phyloP scores from a whole-genome alignment of 257 asterid species.

The Cordia subcordata region DNA sequence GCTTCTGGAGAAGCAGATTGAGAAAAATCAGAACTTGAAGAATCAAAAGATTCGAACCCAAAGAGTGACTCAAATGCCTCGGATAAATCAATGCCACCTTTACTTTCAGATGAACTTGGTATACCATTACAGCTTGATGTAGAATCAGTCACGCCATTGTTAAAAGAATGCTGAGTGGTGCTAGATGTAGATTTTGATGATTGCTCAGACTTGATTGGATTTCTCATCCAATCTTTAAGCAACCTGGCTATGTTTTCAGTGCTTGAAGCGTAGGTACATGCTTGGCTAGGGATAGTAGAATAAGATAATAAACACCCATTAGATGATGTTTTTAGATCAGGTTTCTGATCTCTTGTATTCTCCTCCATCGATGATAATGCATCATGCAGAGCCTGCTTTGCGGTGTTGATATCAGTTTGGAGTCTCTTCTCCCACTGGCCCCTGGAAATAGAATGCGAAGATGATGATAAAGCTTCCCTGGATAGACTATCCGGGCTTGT shows the following conservation, averaged over 20 bases:
- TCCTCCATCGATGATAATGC: conserved; percentile 62
- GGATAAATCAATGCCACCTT: conserved; percentile 31
- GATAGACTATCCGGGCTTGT: conserved; percentile 14
- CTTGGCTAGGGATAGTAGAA: conserved; percentile 7
- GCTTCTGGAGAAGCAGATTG: conserved; percentile 43
- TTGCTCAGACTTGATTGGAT: conserved; percentile 18
- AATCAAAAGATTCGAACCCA: conserved; percentile 51
- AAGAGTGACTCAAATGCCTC: conserved; percentile 54
- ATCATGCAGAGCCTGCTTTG: conserved; percentile 84
- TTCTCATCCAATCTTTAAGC: conserved; percentile 60
- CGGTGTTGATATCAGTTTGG: conserved; percentile 69
- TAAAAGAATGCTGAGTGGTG: conserved; percentile 37
- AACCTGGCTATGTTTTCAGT: conserved; percentile 73
- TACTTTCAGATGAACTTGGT: conserved; percentile 25
- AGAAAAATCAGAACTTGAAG: conserved; percentile 45
- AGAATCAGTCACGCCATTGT: conserved; percentile 15
- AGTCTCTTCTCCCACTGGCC: conserved; percentile 96
- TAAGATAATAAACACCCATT: too few species aligned
- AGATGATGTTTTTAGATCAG: conserved; percentile 2
- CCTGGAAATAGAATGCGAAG: conserved; percentile 33
- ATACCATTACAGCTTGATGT: conserved; percentile 29
- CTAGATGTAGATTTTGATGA: conserved; percentile 39
- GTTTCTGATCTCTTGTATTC: conserved; percentile 4
- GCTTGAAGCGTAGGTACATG: conserved; percentile 71
- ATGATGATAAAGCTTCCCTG: conserved; percentile 12